Conservation (phyloP, 2,329 filamentous ascomycete species). For the Fusarium verrucosum region DNA sequence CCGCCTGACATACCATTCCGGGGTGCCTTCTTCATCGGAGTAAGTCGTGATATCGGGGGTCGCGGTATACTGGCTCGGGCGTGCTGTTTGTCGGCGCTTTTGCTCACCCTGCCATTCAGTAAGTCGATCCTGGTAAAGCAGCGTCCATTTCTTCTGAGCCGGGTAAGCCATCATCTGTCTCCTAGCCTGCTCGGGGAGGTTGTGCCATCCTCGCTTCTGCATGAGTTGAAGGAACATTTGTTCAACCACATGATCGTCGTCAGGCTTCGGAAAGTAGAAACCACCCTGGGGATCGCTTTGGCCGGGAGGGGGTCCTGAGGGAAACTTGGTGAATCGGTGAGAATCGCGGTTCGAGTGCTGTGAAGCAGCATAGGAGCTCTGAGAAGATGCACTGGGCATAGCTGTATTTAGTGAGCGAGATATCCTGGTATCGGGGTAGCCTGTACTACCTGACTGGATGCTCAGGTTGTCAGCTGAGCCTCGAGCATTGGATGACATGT, state of each 20-base stretch:
- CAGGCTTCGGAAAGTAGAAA: constrained; percentile 74
- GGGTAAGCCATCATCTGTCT: constrained; percentile 97
- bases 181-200: constrained; percentile 91
- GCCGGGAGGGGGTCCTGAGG: constrained; percentile 47
- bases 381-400: constrained; percentile 65
- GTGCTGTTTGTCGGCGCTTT: constrained; percentile 80
- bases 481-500: constrained; percentile 66
- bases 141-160: constrained; percentile 94
- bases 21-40: constrained; percentile 93
- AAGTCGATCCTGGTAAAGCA: constrained; percentile 93
- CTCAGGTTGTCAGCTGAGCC: constrained; percentile 65
- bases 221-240: constrained; percentile 92
- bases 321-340: constrained; percentile 66
- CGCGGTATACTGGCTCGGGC: constrained; percentile 75
- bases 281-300: constrained; percentile 55
- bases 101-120: constrained; percentile 95
- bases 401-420: constrained; percentile 53
- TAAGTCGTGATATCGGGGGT: constrained; percentile 76
- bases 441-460: constrained; percentile 65
- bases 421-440: constrained; percentile 52
- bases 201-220: constrained; percentile 98
- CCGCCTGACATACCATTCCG: constrained; percentile 97
- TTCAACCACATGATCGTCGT: constrained; percentile 85
- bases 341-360: constrained; percentile 55
- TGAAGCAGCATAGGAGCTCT: constrained; percentile 62